Conservation (phyloP, 2,329 filamentous ascomycete species). For the Xylaria arbuscula region DNA sequence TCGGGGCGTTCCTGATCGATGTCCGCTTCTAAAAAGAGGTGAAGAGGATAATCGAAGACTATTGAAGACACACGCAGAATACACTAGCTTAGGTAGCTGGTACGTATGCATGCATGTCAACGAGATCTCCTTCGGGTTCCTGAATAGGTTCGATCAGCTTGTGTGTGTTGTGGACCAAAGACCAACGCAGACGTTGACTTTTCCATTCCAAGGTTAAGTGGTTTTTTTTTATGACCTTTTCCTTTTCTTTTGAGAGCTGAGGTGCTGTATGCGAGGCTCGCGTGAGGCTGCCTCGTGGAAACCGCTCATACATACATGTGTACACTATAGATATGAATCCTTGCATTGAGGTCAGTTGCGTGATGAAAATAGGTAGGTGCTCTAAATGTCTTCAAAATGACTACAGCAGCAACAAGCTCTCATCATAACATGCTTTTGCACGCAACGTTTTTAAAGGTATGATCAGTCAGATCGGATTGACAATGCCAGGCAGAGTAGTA, state of each 20-base stretch:
- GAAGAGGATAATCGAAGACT: slow-evolving; percentile 9
- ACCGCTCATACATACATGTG: background rate
- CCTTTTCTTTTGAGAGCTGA: slow-evolving; percentile 2
- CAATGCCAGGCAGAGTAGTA: slow-evolving; percentile 24
- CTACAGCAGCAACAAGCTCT: background rate
- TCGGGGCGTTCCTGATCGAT: slow-evolving; percentile 19
- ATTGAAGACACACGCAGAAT: background rate
- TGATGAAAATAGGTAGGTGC: background rate
- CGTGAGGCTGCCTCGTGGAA: slow-evolving; percentile 11
- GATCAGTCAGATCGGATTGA: slow-evolving; percentile 6
- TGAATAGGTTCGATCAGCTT: slow-evolving; percentile 14
- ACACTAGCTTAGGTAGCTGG: background rate
- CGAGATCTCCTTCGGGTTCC: slow-evolving; percentile 18
- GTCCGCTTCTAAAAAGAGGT: background rate
- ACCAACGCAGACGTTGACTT: slow-evolving; percentile 6
- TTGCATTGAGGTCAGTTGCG: background rate
- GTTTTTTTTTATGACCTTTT: background rate
- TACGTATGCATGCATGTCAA: background rate
- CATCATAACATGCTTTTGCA: background rate
- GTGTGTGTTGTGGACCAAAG: slow-evolving; percentile 6
- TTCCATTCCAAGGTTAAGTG: background rate
- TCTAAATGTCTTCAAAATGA: background rate
- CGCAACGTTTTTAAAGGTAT: background rate
- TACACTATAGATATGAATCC: background rate
- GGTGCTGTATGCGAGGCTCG: slow-evolving; percentile 10